Percentiles rank a stretch among this genome's conserved stretches.
These are phyloP conservation scores for Cutaneotrichosporon dermatis DNA, from an alignment of 1,284 basidiomycete genomes.

Conservation along the genomic window DNA sequence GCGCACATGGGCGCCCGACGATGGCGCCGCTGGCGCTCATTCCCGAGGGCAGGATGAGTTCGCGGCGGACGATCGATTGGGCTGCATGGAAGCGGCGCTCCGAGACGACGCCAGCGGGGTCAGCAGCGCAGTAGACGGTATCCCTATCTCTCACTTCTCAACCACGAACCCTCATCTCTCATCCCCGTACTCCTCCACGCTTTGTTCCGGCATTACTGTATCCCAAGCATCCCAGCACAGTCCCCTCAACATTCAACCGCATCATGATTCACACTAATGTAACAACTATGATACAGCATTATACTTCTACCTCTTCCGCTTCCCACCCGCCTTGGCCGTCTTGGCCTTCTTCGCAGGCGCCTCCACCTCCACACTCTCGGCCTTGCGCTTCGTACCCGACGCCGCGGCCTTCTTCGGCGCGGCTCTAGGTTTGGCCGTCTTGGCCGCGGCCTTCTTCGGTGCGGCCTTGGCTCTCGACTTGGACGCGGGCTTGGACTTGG, in stretches of 20 bases:
- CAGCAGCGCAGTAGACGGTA: background rate
- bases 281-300: conserved; percentile 3
- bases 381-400: conserved; percentile 1
- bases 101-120: background rate
- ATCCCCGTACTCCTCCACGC: too few species aligned
- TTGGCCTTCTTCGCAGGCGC: conserved; percentile 1
- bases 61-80: conserved; percentile 25
- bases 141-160: too few species aligned
- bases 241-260: too few species aligned
- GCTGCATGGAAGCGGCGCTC: background rate
- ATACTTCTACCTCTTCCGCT: background rate
- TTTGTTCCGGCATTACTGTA: too few species aligned
- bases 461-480: background rate
- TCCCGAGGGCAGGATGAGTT: background rate
- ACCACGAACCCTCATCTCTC: too few species aligned
- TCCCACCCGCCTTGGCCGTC: background rate
- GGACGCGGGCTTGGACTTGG: background rate
- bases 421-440: too few species aligned
- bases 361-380: background rate
- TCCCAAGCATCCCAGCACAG: too few species aligned
- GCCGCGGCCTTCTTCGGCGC: too few species aligned
- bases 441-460: too few species aligned
- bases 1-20: conserved; percentile 71
- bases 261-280: too few species aligned
- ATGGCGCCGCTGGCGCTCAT: conserved; percentile 46